phyloP scores from a whole-genome alignment of 129 eudicot genomes.

The Artemisia tridentata region DNA sequence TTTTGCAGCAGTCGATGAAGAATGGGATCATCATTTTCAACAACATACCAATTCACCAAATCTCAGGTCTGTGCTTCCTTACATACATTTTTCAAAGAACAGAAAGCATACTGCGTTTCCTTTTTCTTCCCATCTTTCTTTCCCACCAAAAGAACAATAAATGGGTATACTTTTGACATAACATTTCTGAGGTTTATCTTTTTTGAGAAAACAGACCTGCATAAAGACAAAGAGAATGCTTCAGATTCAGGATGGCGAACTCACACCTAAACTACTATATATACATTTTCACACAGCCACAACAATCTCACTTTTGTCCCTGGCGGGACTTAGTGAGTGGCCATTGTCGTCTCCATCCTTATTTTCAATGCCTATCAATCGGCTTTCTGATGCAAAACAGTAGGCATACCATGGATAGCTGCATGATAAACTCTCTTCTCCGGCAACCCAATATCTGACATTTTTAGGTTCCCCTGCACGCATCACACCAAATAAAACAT shows the following conservation, averaged over 20 bases:
- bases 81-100: slow-evolving; percentile 20
- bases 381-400: slow-evolving; percentile 74
- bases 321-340: not conserved
- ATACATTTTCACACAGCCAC: not conserved
- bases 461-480: slow-evolving; percentile 68
- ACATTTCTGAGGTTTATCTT: slow-evolving; percentile 42
- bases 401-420: slow-evolving; percentile 79
- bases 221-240: slow-evolving; percentile 65
- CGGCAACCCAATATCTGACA: slow-evolving; percentile 88
- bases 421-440: slow-evolving; percentile 90
- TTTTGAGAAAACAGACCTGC: slow-evolving; percentile 64
- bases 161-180: slow-evolving; percentile 27
- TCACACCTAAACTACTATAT: not conserved
- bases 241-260: slow-evolving; percentile 43
- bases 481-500: slow-evolving; percentile 26
- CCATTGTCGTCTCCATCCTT: not conserved
- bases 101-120: slow-evolving; percentile 17
- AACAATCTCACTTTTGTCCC: not conserved
- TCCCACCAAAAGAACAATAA: slow-evolving; percentile 26
- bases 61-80: slow-evolving; percentile 12
- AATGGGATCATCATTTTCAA: slow-evolving; percentile 23
- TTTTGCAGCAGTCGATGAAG: not conserved
- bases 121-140: slow-evolving; percentile 2
- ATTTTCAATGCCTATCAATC: slow-evolving; percentile 44
- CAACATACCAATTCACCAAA: slow-evolving; percentile 17